These are phyloP conservation scores for Anthostomella pinea DNA, from an alignment of 2,329 filamentous ascomycete genomes.

Conservation along the genomic window DNA sequence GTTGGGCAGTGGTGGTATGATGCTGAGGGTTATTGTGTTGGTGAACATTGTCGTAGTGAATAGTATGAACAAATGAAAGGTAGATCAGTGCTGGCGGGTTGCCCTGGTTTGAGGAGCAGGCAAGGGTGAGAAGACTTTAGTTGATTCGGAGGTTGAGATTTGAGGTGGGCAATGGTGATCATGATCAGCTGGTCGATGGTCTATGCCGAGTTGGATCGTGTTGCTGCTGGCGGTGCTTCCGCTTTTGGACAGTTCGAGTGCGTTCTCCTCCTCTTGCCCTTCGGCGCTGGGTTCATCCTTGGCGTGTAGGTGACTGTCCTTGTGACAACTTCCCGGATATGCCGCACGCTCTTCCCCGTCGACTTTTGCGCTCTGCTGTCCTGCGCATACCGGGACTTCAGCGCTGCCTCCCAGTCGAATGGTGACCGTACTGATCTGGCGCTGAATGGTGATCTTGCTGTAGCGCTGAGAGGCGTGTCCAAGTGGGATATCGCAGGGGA, in stretches of 20 bases:
- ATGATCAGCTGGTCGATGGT: constrained; percentile 5
- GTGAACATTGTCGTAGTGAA: background rate
- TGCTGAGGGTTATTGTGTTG: constrained; percentile 3
- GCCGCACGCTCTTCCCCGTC: constrained; percentile 60
- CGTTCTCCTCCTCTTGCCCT: constrained; percentile 83
- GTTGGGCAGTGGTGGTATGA: background rate
- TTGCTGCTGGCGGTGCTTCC: constrained; percentile 15
- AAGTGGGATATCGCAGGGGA: constrained; percentile 66
- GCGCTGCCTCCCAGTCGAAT: constrained; percentile 74
- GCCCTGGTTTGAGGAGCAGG: constrained; percentile 1
- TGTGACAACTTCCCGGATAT: constrained; percentile 89
- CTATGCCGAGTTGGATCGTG: constrained; percentile 27
- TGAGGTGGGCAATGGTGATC: constrained; percentile 5
- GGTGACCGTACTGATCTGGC: constrained; percentile 64
- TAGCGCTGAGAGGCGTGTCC: constrained; percentile 68
- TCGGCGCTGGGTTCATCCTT: constrained; percentile 79
- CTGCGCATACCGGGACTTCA: constrained; percentile 64
- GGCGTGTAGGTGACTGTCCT: constrained; percentile 89
- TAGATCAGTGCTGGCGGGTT: constrained; percentile 3
- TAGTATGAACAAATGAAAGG: constrained; percentile 28
- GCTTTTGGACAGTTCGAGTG: constrained; percentile 30
- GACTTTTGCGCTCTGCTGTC: constrained; percentile 51
- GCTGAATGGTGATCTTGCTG: constrained; percentile 70
- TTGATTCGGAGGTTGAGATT: constrained; percentile 17
- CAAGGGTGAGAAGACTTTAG: constrained; percentile 21